Conservation (phyloP, 441 rosid species). For the Hypseocharis bilobata region DNA sequence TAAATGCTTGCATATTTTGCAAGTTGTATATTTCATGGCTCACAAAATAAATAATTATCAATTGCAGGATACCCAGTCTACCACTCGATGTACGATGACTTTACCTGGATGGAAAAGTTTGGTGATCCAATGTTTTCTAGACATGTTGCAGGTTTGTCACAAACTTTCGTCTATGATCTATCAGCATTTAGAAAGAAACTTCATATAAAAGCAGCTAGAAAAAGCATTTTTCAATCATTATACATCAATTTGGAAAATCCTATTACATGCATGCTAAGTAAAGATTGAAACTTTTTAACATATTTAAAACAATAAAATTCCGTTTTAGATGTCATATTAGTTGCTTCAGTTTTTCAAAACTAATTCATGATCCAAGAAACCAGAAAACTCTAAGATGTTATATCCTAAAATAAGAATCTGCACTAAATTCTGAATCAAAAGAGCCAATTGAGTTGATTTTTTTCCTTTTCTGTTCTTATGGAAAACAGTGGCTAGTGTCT, state of each 20-base stretch:
- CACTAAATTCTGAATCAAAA: no score
- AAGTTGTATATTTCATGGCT: no score
- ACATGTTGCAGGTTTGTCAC: constrained; percentile 54
- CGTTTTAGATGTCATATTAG: not conserved
- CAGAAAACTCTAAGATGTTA: not conserved
- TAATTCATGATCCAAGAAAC: not conserved
- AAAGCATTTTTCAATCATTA: no score
- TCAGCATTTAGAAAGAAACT: constrained; percentile 13
- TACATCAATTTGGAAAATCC: no score
- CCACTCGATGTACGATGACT: constrained; percentile 74
- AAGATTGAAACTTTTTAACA: not conserved
- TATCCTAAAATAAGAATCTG: not conserved
- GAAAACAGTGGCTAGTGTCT: constrained; percentile 48
- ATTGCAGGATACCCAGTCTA: no score
- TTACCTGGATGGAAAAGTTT: constrained; percentile 66
- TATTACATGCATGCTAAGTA: no score
- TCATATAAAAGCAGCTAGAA: no score
- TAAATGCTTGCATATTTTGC: no score
- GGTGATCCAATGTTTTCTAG: constrained; percentile 72
- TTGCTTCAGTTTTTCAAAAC: not conserved
- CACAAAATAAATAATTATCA: no score
- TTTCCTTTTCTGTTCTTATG: not conserved
- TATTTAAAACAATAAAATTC: not conserved
- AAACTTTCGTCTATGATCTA: not conserved
- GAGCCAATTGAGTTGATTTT: not conserved